Evolutionary conservation across 176 grass and related monocot species (phyloP).

Genomic region (Juncus inflexus): DNA sequence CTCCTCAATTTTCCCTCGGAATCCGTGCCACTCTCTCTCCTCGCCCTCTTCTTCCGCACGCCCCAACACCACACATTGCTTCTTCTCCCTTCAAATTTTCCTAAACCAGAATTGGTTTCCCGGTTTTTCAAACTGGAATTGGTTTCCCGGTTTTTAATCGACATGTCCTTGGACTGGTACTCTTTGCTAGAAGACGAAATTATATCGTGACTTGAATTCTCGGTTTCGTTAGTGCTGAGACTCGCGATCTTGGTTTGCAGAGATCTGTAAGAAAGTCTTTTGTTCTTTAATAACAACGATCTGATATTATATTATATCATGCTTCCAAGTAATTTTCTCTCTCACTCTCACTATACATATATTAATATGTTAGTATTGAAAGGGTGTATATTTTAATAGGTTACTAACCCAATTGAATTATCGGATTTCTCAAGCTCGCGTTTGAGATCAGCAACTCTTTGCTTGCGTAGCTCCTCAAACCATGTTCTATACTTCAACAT

Average conservation of each 20-base stretch:
- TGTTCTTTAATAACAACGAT: constrained; percentile 1
- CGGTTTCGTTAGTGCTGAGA: constrained; percentile 32
- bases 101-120: constrained; percentile 7
- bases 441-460: constrained; percentile 72
- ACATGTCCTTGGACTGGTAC: constrained; percentile 9
- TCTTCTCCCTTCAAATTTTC: background rate
- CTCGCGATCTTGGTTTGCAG: constrained; percentile 56
- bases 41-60: constrained; percentile 65
- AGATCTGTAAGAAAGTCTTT: constrained; percentile 45
- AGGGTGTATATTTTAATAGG: background rate
- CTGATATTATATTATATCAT: constrained; percentile 2
- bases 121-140: constrained; percentile 8
- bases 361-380: background rate
- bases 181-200: constrained; percentile 29
- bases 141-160: constrained; percentile 5
- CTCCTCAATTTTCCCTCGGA: constrained; percentile 21
- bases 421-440: constrained; percentile 68
- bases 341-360: background rate
- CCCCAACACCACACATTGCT: constrained; percentile 45
- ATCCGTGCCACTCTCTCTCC: constrained; percentile 38
- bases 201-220: constrained; percentile 45
- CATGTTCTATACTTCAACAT: constrained; percentile 55
- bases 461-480: constrained; percentile 85
- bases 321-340: background rate
- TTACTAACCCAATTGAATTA: constrained; percentile 73